Evolutionary conservation across 2,329 filamentous ascomycete species (phyloP).

Genomic region (Ceratocystis ficicola): DNA sequence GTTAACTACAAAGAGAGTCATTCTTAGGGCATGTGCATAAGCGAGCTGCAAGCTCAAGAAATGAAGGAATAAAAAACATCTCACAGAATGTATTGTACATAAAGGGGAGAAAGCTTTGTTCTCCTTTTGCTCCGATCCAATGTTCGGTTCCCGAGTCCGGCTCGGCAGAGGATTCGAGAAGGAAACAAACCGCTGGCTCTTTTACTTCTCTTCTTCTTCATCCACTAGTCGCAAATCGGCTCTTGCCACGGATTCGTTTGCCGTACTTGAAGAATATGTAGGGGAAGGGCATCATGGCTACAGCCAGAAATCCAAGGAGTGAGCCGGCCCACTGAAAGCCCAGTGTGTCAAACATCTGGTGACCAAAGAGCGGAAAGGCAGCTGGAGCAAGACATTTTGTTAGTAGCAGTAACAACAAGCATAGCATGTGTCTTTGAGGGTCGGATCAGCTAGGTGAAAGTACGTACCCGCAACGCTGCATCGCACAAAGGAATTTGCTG

Average conservation of each 20-base stretch:
- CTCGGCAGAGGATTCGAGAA: background rate
- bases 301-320: conserved; percentile 47
- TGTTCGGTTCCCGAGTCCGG: background rate
- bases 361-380: conserved; percentile 62
- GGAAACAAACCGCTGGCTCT: background rate
- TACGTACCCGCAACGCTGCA: conserved; percentile 57
- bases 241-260: conserved; percentile 43
- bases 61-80: background rate
- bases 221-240: conserved; percentile 38
- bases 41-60: conserved; percentile 4
- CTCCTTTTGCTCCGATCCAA: background rate
- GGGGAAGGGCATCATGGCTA: conserved; percentile 52
- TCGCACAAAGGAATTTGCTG: conserved; percentile 70
- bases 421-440: conserved; percentile 11
- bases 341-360: conserved; percentile 57
- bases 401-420: conserved; percentile 13
- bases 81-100: background rate
- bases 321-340: conserved; percentile 59
- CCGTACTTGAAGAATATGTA: conserved; percentile 51
- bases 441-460: background rate
- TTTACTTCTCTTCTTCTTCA: background rate
- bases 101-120: background rate
- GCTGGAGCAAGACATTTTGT: conserved; percentile 35
- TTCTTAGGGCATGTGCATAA: background rate
- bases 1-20: conserved; percentile 2